Evolutionary conservation across 2,329 filamentous ascomycete genomes (phyloP).

Genomic region (Colletotrichum theobromicola): DNA sequence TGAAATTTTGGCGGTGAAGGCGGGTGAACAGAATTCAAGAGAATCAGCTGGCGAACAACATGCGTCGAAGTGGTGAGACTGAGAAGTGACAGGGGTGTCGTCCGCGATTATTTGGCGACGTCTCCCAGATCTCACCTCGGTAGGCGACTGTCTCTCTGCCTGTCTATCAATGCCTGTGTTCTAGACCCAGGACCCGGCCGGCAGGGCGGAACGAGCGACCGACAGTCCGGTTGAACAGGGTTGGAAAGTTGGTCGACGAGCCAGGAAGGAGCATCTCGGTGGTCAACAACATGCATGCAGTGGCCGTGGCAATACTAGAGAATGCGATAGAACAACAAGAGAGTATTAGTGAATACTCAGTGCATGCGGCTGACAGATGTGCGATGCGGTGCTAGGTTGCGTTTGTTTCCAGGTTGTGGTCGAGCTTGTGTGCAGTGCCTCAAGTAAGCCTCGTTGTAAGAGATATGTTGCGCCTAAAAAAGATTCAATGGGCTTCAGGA

Average conservation of each 20-base stretch:
- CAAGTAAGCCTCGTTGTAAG: background rate
- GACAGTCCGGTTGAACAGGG: background rate
- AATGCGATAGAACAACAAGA: background rate
- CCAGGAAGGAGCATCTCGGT: background rate
- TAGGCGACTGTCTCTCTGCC: background rate
- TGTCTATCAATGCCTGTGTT: background rate
- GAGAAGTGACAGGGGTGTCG: background rate
- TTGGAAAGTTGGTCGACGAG: background rate
- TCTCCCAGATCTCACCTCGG: background rate
- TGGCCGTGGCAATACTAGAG: too few species aligned
- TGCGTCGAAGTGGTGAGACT: conserved; percentile 9
- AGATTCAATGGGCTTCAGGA: background rate
- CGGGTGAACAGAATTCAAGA: background rate
- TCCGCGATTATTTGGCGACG: background rate
- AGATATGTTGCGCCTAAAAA: background rate
- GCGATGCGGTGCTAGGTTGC: background rate
- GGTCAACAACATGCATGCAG: too few species aligned
- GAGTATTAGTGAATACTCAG: background rate
- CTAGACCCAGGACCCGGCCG: background rate
- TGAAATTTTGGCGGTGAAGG: conserved; percentile 9
- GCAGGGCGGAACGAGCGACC: background rate
- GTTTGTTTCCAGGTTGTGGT: background rate
- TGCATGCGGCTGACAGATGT: background rate
- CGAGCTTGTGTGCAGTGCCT: background rate
- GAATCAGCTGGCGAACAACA: background rate